phyloP scores from a whole-genome alignment of 306 rosid species.

The Cicer judaicum region DNA sequence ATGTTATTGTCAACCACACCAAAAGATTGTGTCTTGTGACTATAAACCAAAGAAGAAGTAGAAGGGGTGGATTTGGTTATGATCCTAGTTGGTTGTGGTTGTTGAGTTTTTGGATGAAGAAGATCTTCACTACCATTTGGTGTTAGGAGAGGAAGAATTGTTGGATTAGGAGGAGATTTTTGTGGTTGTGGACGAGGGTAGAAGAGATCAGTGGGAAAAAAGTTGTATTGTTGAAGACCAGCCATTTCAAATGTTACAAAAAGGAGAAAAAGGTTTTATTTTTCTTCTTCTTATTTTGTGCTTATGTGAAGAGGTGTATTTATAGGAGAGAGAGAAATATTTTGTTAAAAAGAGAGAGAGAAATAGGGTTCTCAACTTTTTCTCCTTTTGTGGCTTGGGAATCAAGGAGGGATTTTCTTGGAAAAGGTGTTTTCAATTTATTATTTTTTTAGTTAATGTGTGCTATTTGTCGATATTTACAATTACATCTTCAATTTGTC shows the following conservation, averaged over 20 bases:
- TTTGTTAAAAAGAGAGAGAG: background rate
- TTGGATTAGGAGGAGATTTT: constrained; percentile 44
- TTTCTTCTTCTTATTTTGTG: background rate
- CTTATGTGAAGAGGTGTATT: background rate
- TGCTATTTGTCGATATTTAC: background rate
- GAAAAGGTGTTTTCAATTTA: too few species aligned
- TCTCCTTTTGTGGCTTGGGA: background rate
- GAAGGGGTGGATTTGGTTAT: constrained; percentile 35
- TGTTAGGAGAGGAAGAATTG: constrained; percentile 36
- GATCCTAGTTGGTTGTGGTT: constrained; percentile 27
- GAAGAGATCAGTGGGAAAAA: constrained; percentile 67
- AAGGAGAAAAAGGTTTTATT: background rate
- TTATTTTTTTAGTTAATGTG: background rate
- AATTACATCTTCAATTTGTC: background rate
- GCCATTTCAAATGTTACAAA: constrained; percentile 51
- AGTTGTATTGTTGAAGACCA: constrained; percentile 79
- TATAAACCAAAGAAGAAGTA: constrained; percentile 28
- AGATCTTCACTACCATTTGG: constrained; percentile 29
- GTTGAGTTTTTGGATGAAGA: constrained; percentile 17
- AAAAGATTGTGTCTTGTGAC: background rate
- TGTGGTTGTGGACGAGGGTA: constrained; percentile 61
- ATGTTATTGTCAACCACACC: background rate
- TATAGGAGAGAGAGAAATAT: background rate
- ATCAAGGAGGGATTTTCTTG: background rate
- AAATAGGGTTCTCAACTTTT: background rate